These are phyloP conservation scores for Colletotrichum tropicale DNA, from an alignment of 2,329 filamentous ascomycete species.

Conservation along the genomic window DNA sequence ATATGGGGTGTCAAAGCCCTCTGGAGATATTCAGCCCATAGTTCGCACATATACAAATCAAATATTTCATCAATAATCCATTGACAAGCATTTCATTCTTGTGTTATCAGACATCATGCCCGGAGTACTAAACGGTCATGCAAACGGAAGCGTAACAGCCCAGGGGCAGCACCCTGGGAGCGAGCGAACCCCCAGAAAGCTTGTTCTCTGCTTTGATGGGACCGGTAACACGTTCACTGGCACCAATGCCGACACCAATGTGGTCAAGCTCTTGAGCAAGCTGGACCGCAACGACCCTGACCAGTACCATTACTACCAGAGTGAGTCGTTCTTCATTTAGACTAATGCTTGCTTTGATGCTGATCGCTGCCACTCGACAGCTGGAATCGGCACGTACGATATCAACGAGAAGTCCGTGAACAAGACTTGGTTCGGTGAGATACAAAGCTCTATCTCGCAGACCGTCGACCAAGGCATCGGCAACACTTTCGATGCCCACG, in stretches of 20 bases:
- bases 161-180: not conserved
- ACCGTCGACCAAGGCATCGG: conserved; percentile 48
- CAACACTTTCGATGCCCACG: conserved; percentile 54
- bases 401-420: conserved; percentile 46
- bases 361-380: conserved; percentile 24
- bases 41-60: no score
- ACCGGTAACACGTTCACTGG: conserved; percentile 52
- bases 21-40: no score
- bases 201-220: conserved; percentile 54
- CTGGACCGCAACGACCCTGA: conserved; percentile 46
- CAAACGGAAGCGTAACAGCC: not conserved
- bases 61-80: no score
- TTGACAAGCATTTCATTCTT: not conserved
- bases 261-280: conserved; percentile 54
- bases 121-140: not conserved
- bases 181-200: conserved; percentile 34
- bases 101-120: not conserved
- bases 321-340: conserved; percentile 27
- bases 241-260: conserved; percentile 55
- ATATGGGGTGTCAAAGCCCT: not conserved
- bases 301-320: conserved; percentile 56
- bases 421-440: conserved; percentile 35
- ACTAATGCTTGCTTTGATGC: not conserved
- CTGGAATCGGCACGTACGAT: conserved; percentile 56
- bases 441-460: conserved; percentile 40